These are phyloP conservation scores for Ceratorhiza oryzae-sativae DNA, from an alignment of 1,284 basidiomycete genomes.

Conservation along the genomic window DNA sequence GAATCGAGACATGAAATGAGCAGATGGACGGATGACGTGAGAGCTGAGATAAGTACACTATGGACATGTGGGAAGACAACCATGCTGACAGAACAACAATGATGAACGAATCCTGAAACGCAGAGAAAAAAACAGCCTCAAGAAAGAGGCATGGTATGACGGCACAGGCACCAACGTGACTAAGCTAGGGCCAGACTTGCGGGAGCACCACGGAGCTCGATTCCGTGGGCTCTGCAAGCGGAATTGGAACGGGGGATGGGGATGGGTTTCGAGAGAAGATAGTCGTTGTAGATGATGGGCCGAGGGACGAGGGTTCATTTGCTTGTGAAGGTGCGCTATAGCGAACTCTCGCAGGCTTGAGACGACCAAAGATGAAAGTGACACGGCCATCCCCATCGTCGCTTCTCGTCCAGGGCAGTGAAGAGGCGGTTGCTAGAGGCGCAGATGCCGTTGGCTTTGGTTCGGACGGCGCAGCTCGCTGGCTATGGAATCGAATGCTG, in stretches of 20 bases:
- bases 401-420: conserved; percentile 1
- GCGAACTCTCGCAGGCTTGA: conserved; percentile 4
- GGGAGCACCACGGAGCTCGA: neutral
- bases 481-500: neutral
- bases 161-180: conserved; percentile 3
- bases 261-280: neutral
- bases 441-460: neutral
- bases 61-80: neutral
- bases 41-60: neutral
- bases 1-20: neutral
- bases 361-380: conserved; percentile 26
- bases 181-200: neutral
- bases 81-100: neutral
- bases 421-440: neutral
- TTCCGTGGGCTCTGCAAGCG: neutral
- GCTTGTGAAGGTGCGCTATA: neutral
- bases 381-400: conserved; percentile 17
- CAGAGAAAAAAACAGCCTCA: neutral
- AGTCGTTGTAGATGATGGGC: no score
- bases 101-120: conserved; percentile 4
- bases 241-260: neutral
- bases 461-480: neutral
- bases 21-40: neutral
- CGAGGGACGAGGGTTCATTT: no score
- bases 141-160: conserved; percentile 1